A percentile compares a stretch with the other conserved stretches of the same genome.
Evolutionary conservation across 371 early-diverging fungal species (phyloP).

Genomic region (Saksenaea vasiformis): DNA sequence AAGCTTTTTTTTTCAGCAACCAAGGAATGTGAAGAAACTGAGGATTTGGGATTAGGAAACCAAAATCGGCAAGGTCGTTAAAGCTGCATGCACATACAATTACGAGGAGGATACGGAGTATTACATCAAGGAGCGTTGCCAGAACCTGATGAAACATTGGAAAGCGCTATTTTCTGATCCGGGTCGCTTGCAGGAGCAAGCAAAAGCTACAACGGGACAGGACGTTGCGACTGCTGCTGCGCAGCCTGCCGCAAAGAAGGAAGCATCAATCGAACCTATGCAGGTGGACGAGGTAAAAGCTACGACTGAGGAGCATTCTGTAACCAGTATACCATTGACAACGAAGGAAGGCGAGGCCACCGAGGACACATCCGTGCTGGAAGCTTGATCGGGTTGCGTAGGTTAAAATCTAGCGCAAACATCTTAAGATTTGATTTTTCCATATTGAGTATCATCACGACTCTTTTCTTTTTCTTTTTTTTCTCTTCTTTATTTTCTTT

Average conservation of each 20-base stretch:
- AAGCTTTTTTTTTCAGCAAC: slow-evolving; percentile 6
- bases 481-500: not conserved
- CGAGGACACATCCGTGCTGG: slow-evolving; percentile 3
- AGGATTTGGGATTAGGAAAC: slow-evolving; percentile 34
- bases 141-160: slow-evolving; percentile 43
- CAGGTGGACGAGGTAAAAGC: not conserved
- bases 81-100: slow-evolving; percentile 38
- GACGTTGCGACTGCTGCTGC: slow-evolving; percentile 4
- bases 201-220: not conserved
- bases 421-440: not conserved
- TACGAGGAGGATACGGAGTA: slow-evolving; percentile 39
- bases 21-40: not conserved
- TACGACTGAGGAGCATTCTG: not conserved
- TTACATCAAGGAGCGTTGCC: slow-evolving; percentile 43
- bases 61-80: slow-evolving; percentile 55
- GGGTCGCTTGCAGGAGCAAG: slow-evolving; percentile 3
- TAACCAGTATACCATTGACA: slow-evolving; percentile 2
- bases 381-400: slow-evolving; percentile 4
- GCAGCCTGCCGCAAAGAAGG: slow-evolving; percentile 3
- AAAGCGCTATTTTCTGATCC: slow-evolving; percentile 28
- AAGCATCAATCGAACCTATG: slow-evolving; percentile 1
- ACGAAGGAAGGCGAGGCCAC: slow-evolving; percentile 1
- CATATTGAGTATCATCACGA: slow-evolving; percentile 4
- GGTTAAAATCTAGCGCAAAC: not conserved
- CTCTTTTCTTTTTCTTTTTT: not conserved